Evolutionary conservation across 805 yeast species (phyloP).

Genomic region (Starmera quercuum): DNA sequence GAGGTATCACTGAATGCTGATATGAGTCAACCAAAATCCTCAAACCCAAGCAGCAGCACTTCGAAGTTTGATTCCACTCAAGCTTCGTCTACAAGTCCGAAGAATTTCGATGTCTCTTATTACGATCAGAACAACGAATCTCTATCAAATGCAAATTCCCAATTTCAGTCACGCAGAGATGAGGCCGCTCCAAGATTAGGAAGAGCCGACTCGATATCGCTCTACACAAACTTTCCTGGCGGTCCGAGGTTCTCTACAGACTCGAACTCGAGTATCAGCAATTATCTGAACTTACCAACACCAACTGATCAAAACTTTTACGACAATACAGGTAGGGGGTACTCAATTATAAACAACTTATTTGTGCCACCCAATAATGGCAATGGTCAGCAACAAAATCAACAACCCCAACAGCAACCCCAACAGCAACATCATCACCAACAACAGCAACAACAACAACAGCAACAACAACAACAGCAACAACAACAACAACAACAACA

Average conservation of each 20-base stretch:
- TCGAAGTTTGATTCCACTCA: not conserved
- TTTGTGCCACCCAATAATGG: conserved; percentile 13
- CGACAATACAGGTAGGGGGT: conserved; percentile 18
- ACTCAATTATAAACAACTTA: conserved; percentile 18
- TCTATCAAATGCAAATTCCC: conserved; percentile 1
- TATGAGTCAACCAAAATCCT: not conserved
- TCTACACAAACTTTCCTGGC: conserved; percentile 15
- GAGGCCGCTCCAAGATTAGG: conserved; percentile 7
- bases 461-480: not conserved
- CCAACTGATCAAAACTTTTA: conserved; percentile 9
- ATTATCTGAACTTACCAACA: conserved; percentile 11
- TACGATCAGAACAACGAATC: not conserved
- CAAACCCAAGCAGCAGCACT: not conserved
- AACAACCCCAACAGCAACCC: not conserved
- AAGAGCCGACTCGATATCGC: conserved; percentile 21
- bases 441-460: not conserved
- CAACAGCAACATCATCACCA: not conserved
- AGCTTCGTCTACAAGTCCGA: not conserved
- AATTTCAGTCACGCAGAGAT: not conserved
- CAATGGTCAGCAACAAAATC: conserved; percentile 5
- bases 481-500: not conserved
- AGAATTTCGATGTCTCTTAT: not conserved
- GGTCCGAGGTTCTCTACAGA: conserved; percentile 21
- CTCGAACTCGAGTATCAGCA: conserved; percentile 19
- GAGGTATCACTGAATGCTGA: too few relatives aligned